Conservation (phyloP, 1,284 basidiomycete species). For the Moesziomyces aphidis region DNA sequence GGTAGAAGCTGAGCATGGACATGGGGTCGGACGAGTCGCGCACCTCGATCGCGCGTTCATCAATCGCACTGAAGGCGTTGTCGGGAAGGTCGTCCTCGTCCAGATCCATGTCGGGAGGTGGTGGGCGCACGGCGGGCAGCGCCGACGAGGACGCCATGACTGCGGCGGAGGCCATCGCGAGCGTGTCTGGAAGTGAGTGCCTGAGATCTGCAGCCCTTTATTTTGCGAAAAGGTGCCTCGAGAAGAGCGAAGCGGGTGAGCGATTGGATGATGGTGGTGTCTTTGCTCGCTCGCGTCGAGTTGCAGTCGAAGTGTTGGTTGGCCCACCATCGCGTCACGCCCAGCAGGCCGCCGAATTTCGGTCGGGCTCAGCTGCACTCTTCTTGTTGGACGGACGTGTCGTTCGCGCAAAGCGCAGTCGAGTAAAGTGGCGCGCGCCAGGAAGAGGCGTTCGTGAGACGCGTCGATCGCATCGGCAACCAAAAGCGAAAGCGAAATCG, state of each 20-base stretch:
- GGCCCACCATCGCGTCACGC: background rate
- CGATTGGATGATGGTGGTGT: background rate
- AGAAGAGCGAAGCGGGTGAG: background rate
- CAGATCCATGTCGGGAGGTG: conserved; percentile 56
- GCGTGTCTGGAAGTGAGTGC: background rate
- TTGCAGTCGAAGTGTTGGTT: background rate
- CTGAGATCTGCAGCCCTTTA: too few relatives aligned
- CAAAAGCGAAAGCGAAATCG: background rate
- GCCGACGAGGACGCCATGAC: conserved; percentile 34
- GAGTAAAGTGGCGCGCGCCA: conserved; percentile 34
- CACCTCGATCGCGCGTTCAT: conserved; percentile 62
- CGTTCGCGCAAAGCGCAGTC: conserved; percentile 3
- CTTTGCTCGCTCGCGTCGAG: background rate
- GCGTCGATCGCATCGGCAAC: conserved; percentile 29
- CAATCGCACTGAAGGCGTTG: conserved; percentile 50
- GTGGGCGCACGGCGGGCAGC: conserved; percentile 47
- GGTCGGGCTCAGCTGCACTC: too few relatives aligned
- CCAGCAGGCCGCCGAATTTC: too few relatives aligned
- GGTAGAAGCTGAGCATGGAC: conserved; percentile 89
- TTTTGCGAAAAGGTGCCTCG: too few relatives aligned
- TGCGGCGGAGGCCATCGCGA: conserved; percentile 50
- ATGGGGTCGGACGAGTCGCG: conserved; percentile 72
- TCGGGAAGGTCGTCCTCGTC: conserved; percentile 50
- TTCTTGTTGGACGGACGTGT: too few relatives aligned
- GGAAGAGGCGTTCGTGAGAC: conserved; percentile 9